phyloP scores from a whole-genome alignment of 2,329 filamentous ascomycete species.

The Beauveria varroae region DNA sequence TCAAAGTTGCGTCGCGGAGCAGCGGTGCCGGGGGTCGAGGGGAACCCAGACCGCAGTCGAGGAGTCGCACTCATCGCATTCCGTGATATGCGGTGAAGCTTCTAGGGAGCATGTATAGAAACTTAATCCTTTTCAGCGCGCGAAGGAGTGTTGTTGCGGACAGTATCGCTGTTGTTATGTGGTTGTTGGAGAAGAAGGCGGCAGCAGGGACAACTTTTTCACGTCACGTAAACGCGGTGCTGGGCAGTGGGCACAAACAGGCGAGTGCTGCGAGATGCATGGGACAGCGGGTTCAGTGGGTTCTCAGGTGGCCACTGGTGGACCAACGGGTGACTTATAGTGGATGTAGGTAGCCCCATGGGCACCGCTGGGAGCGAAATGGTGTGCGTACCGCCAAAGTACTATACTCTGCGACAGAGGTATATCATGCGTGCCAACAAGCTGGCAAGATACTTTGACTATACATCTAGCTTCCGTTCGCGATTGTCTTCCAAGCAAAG shows the following conservation, averaged over 20 bases:
- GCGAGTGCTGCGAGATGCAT: background rate
- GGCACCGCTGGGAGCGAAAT: background rate
- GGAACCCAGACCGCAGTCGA: conserved; percentile 74
- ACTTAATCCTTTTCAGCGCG: background rate
- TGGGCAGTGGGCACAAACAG: conserved; percentile 5
- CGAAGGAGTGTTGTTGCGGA: background rate
- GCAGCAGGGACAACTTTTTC: conserved; percentile 6
- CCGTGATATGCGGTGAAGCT: conserved; percentile 25
- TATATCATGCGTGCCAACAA: background rate
- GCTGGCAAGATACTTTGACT: background rate
- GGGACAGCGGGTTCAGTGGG: background rate
- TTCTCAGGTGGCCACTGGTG: background rate
- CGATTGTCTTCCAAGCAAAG: background rate
- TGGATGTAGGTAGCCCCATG: background rate
- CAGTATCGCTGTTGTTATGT: background rate
- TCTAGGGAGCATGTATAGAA: background rate
- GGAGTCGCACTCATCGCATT: conserved; percentile 80
- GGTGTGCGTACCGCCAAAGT: background rate
- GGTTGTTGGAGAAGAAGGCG: conserved; percentile 1
- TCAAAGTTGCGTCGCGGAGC: conserved; percentile 27
- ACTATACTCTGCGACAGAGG: background rate
- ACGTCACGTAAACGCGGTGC: conserved; percentile 9
- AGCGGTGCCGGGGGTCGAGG: conserved; percentile 58
- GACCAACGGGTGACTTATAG: background rate
- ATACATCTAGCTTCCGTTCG: background rate